phyloP scores from a whole-genome alignment of 148 eudicot species.

The Rhododendron ferrugineum region DNA sequence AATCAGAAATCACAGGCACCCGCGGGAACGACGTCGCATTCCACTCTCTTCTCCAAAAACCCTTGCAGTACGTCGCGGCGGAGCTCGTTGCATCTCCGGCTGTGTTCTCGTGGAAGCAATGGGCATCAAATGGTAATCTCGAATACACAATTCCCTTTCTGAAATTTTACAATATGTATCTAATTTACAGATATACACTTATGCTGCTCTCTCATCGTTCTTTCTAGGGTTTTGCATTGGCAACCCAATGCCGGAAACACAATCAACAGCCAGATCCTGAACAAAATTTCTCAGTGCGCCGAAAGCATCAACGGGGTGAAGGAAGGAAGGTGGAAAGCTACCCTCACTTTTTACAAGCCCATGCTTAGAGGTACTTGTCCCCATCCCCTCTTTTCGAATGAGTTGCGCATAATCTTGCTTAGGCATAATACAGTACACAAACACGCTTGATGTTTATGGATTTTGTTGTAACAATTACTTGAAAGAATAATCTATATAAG shows the following conservation, averaged over 20 bases:
- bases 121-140: conserved; percentile 23
- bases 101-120: not conserved
- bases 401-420: not conserved
- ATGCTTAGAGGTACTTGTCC: conserved; percentile 54
- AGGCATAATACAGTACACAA: too few species aligned
- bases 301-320: conserved; percentile 84
- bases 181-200: not conserved
- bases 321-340: conserved; percentile 81
- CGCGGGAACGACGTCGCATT: not conserved
- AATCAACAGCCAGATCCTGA: conserved; percentile 65
- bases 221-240: conserved; percentile 81
- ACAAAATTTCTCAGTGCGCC: conserved; percentile 70
- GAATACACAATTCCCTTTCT: not conserved
- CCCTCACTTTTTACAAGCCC: conserved; percentile 75
- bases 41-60: not conserved
- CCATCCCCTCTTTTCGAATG: not conserved
- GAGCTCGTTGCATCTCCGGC: not conserved
- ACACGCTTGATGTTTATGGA: too few species aligned
- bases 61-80: not conserved
- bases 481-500: too few species aligned
- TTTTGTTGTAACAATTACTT: too few species aligned
- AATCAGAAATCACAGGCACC: too few species aligned
- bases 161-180: not conserved
- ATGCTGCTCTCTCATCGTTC: not conserved
- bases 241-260: conserved; percentile 74